Percentiles rank a stretch among this genome's conserved stretches.
Conservation (phyloP, 441 rosid species). For the Gossypium lobatum region DNA sequence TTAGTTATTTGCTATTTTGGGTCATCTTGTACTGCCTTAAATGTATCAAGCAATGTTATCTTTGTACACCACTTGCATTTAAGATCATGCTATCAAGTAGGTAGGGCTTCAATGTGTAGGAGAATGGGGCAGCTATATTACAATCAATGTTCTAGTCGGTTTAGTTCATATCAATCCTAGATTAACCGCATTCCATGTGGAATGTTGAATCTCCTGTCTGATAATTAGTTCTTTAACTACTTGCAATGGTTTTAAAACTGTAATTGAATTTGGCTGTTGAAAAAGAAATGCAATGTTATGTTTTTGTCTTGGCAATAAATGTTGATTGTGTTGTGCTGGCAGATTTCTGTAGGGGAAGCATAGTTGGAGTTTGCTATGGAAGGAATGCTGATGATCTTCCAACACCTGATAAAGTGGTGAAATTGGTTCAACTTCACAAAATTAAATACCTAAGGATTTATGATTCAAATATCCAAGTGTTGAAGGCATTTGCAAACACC, state of each 20-base stretch:
- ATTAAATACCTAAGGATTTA: constrained; percentile 74
- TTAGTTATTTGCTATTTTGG: not conserved
- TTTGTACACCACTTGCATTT: not conserved
- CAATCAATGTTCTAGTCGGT: not conserved
- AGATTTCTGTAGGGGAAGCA: constrained; percentile 62
- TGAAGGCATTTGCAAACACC: constrained; percentile 86
- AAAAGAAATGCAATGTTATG: not conserved
- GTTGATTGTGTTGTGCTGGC: constrained; percentile 2
- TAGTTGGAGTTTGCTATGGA: constrained; percentile 84
- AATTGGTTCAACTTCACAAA: constrained; percentile 54
- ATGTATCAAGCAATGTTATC: not conserved
- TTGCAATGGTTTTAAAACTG: too few species aligned
- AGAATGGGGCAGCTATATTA: constrained; percentile 18
- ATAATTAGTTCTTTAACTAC: too few species aligned
- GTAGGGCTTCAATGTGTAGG: constrained; percentile 11
- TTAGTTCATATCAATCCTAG: not conserved
- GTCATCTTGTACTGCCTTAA: not conserved
- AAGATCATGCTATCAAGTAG: constrained; percentile 2
- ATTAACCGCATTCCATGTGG: not conserved
- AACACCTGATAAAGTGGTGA: constrained; percentile 63
- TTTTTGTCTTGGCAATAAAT: not conserved
- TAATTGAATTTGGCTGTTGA: too few species aligned
- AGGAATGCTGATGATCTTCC: constrained; percentile 96
- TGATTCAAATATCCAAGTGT: constrained; percentile 75
- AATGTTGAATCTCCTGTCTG: too few species aligned